Evolutionary conservation across 192 early-diverging fungal genomes (phyloP).

Genomic region (Entrophospora sp.): DNA sequence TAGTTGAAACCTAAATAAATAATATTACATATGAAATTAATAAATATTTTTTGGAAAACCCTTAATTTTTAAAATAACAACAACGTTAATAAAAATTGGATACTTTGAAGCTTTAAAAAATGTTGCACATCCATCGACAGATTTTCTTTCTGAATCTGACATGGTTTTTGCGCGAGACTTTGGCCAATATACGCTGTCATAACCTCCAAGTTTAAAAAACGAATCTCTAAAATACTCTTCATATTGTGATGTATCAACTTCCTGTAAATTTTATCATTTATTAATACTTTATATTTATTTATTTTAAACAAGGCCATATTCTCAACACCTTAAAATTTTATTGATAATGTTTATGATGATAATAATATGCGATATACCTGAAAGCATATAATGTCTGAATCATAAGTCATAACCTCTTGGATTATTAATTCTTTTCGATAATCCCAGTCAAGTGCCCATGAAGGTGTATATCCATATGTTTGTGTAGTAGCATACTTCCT

Average conservation of each 20-base stretch:
- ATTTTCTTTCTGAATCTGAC: slow-evolving; percentile 75
- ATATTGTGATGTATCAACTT: slow-evolving; percentile 79
- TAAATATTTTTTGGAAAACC: not conserved
- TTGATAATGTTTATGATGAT: too few species aligned
- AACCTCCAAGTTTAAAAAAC: slow-evolving; percentile 61
- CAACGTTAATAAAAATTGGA: slow-evolving; percentile 16
- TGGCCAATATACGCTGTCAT: slow-evolving; percentile 88
- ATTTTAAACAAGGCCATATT: too few species aligned
- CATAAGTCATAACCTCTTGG: slow-evolving; percentile 75
- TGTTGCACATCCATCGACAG: slow-evolving; percentile 93
- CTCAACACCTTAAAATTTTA: too few species aligned
- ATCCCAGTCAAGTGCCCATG: slow-evolving; percentile 90
- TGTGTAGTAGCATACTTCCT: slow-evolving; percentile 83
- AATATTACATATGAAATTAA: not conserved
- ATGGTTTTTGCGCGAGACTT: slow-evolving; percentile 94
- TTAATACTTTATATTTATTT: too few species aligned
- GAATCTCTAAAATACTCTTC: slow-evolving; percentile 80
- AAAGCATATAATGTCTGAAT: slow-evolving; percentile 86
- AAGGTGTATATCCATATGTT: slow-evolving; percentile 88
- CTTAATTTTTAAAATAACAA: slow-evolving; percentile 6
- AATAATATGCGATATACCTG: slow-evolving; percentile 54
- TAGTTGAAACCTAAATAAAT: slow-evolving; percentile 55
- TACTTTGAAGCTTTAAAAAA: slow-evolving; percentile 85
- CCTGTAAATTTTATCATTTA: too few species aligned
- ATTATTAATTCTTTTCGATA: slow-evolving; percentile 85